Evolutionary conservation across 2,329 filamentous ascomycete genomes (phyloP), one percentile per base, ranked within the genome.

Genomic region (Blastomyces parvus): DNA sequence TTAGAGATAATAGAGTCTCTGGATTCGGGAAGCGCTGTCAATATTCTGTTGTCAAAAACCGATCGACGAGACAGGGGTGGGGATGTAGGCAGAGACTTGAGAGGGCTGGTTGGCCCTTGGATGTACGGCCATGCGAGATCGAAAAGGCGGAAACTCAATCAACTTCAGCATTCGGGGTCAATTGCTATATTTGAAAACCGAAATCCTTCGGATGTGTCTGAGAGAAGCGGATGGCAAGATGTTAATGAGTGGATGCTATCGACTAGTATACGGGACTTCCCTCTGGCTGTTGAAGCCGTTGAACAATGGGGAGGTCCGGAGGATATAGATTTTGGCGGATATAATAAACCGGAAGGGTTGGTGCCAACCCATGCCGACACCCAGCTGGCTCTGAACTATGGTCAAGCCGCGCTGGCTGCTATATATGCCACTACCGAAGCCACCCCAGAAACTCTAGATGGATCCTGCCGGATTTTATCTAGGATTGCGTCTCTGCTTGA

Each of bases 51-150:
- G 63, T 78, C 77, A 42, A 79, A 78, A 65, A 72, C 74, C 13
- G 70, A 72, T 58, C 60, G 73, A 30, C 68, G 72, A 17, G 70
- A 73, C 59, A 71, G 73, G 62, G 70, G 70, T 25, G 74, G 72
- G 64, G 74, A 78, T 62, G 65, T 82, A 57, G 80, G 78, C 27
- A 77, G 82, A 62, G 86, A 87, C 67, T 67, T 87, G 48, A 81
- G 81, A 66, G 80, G 82, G 4, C 73, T 88, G 27, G 79, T 87
- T 46, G 83, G 84, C 3, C 84, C 85, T 13, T 88, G 85, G 85
- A 82, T 87, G 67, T 84, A 83, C 69, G 85, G 85, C 17, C 77
- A 79, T 61, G 80, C 74, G 44, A 77, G 80, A 30, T 76, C 80
- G 40, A 86, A 86, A 73, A 76, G 83, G 64, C 78, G 82, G 63